These are phyloP conservation scores for Linum usitatissimum DNA, from an alignment of 345 rosid species.

Conservation along the genomic window DNA sequence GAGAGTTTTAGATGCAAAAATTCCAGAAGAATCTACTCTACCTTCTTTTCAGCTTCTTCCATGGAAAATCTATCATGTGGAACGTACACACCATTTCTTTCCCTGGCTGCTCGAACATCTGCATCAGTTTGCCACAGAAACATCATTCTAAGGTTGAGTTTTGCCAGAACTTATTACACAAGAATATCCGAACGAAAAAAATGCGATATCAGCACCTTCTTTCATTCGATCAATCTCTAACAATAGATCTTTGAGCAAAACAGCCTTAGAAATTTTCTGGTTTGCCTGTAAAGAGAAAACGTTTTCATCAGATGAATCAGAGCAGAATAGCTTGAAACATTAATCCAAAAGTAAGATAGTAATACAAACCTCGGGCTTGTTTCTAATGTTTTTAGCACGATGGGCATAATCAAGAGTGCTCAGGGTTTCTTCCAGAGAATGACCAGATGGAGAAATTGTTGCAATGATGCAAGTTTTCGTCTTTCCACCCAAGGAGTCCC, in stretches of 20 bases:
- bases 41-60: slow-evolving; percentile 94
- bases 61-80: slow-evolving; percentile 72
- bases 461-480: slow-evolving; percentile 96
- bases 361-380: slow-evolving; percentile 76
- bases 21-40: slow-evolving; percentile 25
- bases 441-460: slow-evolving; percentile 82
- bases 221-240: slow-evolving; percentile 79
- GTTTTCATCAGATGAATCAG: slow-evolving; percentile 9
- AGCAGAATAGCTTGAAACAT: background rate
- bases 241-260: slow-evolving; percentile 78
- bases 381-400: slow-evolving; percentile 87
- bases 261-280: slow-evolving; percentile 78
- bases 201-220: slow-evolving; percentile 47
- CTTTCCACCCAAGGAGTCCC: slow-evolving; percentile 93
- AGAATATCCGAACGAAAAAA: slow-evolving; percentile 2
- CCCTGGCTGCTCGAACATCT: slow-evolving; percentile 95
- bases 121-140: slow-evolving; percentile 15
- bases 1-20: background rate
- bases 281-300: slow-evolving; percentile 54
- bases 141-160: slow-evolving; percentile 6
- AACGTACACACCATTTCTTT: slow-evolving; percentile 75
- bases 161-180: background rate
- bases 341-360: slow-evolving; percentile 1
- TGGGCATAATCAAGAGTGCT: slow-evolving; percentile 90
- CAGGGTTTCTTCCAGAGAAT: slow-evolving; percentile 78